Percentiles rank a stretch among this genome's conserved stretches.
Evolutionary conservation across 2,329 filamentous ascomycete genomes (phyloP).

Genomic region (Sclerotinia spermophila): DNA sequence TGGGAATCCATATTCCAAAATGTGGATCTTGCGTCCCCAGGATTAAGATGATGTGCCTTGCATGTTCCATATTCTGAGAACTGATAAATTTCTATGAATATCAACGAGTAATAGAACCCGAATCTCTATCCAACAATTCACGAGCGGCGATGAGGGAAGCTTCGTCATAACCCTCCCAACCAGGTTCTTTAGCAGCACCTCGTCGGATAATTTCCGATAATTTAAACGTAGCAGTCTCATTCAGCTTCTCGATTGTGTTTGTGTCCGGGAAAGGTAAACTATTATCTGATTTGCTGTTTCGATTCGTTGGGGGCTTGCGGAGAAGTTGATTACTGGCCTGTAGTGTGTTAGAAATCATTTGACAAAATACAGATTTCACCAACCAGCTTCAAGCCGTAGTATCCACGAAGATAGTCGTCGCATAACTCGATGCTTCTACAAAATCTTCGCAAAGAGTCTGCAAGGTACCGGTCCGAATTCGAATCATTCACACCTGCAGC

Average conservation of each 20-base stretch:
- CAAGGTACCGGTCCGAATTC: slow-evolving; percentile 50
- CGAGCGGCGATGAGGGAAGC: slow-evolving; percentile 69
- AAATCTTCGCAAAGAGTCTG: slow-evolving; percentile 78
- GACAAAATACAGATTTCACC: slow-evolving; percentile 30
- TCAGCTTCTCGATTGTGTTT: slow-evolving; percentile 62
- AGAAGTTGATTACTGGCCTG: slow-evolving; percentile 43
- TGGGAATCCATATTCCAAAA: slow-evolving; percentile 10
- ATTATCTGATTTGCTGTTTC: slow-evolving; percentile 45
- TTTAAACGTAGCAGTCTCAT: slow-evolving; percentile 69
- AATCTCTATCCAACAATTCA: slow-evolving; percentile 42
- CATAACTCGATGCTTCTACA: slow-evolving; percentile 90
- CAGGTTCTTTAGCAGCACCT: slow-evolving; percentile 55
- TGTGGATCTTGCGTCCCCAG: slow-evolving; percentile 21
- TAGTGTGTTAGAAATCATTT: slow-evolving; percentile 24
- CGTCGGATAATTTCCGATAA: slow-evolving; percentile 72
- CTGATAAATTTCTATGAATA: slow-evolving; percentile 14
- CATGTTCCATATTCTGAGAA: slow-evolving; percentile 17
- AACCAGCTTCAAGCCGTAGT: slow-evolving; percentile 85
- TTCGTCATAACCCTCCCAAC: slow-evolving; percentile 70
- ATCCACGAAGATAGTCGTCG: slow-evolving; percentile 86
- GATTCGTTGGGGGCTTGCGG: slow-evolving; percentile 43
- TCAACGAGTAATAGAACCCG: slow-evolving; percentile 33
- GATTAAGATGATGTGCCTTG: slow-evolving; percentile 26
- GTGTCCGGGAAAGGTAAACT: slow-evolving; percentile 51
- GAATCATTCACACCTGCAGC: slow-evolving; percentile 49